Evolutionary conservation across 768 basidiomycete species (phyloP).

Genomic region (Termitomyces sp.): DNA sequence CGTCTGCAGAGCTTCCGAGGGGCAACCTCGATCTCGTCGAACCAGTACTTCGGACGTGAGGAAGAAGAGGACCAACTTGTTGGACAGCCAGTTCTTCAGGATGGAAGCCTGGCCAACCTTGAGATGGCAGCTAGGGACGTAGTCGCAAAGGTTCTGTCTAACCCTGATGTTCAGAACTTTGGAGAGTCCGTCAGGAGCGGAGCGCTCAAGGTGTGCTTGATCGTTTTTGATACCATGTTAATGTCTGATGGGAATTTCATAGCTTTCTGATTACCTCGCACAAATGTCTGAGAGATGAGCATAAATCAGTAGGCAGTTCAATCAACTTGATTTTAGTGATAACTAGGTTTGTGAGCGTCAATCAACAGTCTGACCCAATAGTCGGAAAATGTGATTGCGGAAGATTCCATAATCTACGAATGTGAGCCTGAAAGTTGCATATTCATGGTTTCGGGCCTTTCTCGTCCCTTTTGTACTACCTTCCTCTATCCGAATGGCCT

Average conservation of each 20-base stretch:
- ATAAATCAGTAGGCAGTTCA: not conserved
- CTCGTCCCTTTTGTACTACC: not conserved
- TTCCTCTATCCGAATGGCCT: not conserved
- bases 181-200: constrained; percentile 75
- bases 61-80: constrained; percentile 61
- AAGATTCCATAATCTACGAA: not conserved
- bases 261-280: constrained; percentile 66
- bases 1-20: constrained; percentile 86
- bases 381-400: not conserved
- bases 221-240: not conserved
- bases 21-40: constrained; percentile 90
- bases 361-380: not conserved
- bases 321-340: not conserved
- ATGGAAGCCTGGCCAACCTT: constrained; percentile 54
- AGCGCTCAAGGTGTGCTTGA: constrained; percentile 64
- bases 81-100: constrained; percentile 22
- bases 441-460: not conserved
- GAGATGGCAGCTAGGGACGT: constrained; percentile 71
- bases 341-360: not conserved
- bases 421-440: not conserved
- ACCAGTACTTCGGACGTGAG: constrained; percentile 91
- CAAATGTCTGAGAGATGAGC: constrained; percentile 51
- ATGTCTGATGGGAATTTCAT: not conserved
- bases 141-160: constrained; percentile 66
- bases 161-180: constrained; percentile 84